Evolutionary conservation across 805 yeast genomes (phyloP), one percentile per base, ranked within the genome.

Genomic region (Kazachstania psychrophila): DNA sequence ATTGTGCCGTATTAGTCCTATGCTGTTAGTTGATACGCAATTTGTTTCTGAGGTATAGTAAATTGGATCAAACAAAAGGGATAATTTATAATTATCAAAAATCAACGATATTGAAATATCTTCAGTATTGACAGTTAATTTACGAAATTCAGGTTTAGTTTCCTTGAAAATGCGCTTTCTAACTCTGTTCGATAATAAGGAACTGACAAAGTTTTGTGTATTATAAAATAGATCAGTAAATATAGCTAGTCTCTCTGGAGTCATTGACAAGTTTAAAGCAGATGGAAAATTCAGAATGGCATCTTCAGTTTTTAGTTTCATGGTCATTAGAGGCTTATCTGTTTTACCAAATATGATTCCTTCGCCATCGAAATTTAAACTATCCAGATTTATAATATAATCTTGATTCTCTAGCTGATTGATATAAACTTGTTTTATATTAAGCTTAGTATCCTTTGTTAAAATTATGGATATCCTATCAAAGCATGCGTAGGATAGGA

Each of bases 401-500:
- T 37, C 39, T 11, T 28, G 23, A 33, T 36, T 36, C 16, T 33
- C 42, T n/a, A 30, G 18, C n/a, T 31, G 35, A 28, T 43, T 43
- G 12, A 43, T 7, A 14, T 33, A 40, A 10, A 35, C 15, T 19
- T 38, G 34, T 16, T 36, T 33, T 3, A 40, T 12, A 18, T 29
- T 13, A 10, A 43, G 5, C 7, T 10, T n/a, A 12, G 30, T 24
- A 16, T 36, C 28, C 11, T 23, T 17, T 4, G 31, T 22, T 4
- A 43, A n/a, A 3, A 18, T 29, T 3, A 40, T 2, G 2, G 12
- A 7, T 9, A 43, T 6, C 14, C 23, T 29, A 6, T 44, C 39
- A 8, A 52, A n/a, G 6, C 44, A 37, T 19, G 48, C 26, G 27
- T 39, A 40, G 2, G 45, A 37, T 11, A 43, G 15, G 13, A 29